Evolutionary conservation across 2,329 filamentous ascomycete genomes (phyloP), one percentile per base, ranked within the genome.

Genomic region (Sporothrix brunneoviolacea): DNA sequence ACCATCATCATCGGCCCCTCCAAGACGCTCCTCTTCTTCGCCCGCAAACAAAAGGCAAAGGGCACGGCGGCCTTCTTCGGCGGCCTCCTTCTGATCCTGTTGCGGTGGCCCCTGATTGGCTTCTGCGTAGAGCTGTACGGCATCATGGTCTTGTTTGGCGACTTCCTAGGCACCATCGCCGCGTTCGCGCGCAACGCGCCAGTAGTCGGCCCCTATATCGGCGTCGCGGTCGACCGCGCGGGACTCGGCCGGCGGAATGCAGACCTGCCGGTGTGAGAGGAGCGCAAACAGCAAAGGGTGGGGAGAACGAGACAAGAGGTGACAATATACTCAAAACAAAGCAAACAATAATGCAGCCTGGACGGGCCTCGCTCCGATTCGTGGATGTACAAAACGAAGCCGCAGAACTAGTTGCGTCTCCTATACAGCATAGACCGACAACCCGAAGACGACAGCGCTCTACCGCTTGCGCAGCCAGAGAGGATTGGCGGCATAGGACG

Each of bases 1-100:
- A 95, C 91, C 27, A 86, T 97, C 53, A 94, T 97, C 62, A 95
- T 98, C 70, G 93, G 93, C 38, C 80, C 88, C 21, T 80, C 86
- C 67, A 96, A 96, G 67, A 97, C 93, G 0, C 75, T 91, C 57
- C 75, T 86, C 65, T 98, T 98, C 82, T 98, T 98, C 74, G 88
- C 90, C 46, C 86, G 93, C 55, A 84, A 83, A 60, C 89, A 96
- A 65, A 98, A 98, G 70, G 80, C 88, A 62, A 90, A 90, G 64
- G 93, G 93, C 57, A 96, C 89, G 1, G 84, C 83, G 4, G 91
- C 91, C 15, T 98, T 98, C 71, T 84, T 87, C 61, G 72, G 74
- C 4, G 93, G 93, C 13, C 85, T 98, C 35, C 62, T 83, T 9
- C 77, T 98, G 16, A 98, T 98, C 59, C 73, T 98, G 35, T 67